A percentile compares a stretch with the other conserved stretches of the same genome.
phyloP scores from a whole-genome alignment of 257 asterid species.

The Cynanchum wilfordii region DNA sequence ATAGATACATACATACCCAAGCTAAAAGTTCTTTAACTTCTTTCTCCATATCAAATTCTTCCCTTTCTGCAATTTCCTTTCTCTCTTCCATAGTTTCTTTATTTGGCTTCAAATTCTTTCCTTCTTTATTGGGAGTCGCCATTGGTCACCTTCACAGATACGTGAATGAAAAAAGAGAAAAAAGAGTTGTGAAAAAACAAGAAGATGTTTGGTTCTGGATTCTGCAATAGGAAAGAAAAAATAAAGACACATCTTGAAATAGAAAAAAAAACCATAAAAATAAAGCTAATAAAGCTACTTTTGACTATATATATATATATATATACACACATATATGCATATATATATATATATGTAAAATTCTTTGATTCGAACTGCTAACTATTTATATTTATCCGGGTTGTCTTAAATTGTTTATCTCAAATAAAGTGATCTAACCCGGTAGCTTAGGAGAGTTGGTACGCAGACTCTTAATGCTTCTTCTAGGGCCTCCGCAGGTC shows the following conservation, averaged over 20 bases:
- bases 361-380: no score
- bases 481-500: no score
- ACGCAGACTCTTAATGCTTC: no score
- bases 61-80: constrained; percentile 2
- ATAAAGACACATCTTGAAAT: neutral
- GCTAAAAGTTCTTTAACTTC: constrained; percentile 18
- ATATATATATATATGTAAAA: no score
- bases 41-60: constrained; percentile 12
- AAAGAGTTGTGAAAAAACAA: neutral
- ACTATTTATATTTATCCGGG: no score
- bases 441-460: no score
- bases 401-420: no score
- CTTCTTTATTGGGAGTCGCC: neutral
- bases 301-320: no score
- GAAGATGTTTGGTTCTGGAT: neutral
- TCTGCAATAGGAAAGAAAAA: neutral
- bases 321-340: no score
- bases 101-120: neutral
- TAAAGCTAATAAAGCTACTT: neutral
- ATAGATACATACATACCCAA: constrained; percentile 9
- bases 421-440: no score
- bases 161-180: neutral
- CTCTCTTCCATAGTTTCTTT: neutral
- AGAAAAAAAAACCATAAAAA: neutral
- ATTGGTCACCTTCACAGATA: neutral